Conservation (phyloP, 2,329 filamentous ascomycete genomes). For the Corinectria fuckeliana region DNA sequence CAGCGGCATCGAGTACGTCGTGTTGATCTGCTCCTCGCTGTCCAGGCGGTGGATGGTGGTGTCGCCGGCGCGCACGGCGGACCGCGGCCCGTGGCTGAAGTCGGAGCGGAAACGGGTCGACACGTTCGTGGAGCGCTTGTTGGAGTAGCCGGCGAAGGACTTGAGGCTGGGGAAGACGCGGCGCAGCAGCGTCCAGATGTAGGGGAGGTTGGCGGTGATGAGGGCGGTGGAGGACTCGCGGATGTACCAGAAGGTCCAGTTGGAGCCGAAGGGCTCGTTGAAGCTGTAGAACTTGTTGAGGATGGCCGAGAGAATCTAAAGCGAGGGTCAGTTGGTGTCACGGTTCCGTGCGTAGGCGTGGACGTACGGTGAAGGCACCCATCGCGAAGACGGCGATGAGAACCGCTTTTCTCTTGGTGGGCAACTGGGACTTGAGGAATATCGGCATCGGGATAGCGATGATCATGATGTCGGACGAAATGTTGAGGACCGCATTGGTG, state of each 20-base stretch:
- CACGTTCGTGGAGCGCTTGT: slow-evolving; percentile 35
- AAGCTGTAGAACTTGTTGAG: slow-evolving; percentile 55
- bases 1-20: slow-evolving; percentile 41
- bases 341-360: too few species aligned
- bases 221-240: slow-evolving; percentile 52
- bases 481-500: slow-evolving; percentile 64
- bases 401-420: slow-evolving; percentile 58
- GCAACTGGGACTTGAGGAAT: slow-evolving; percentile 57
- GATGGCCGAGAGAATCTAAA: slow-evolving; percentile 55
- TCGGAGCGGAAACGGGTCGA: slow-evolving; percentile 36
- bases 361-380: slow-evolving; percentile 54
- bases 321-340: slow-evolving; percentile 9
- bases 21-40: slow-evolving; percentile 49
- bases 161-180: slow-evolving; percentile 45
- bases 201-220: slow-evolving; percentile 51
- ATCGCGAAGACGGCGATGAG: slow-evolving; percentile 55
- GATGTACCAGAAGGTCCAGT: slow-evolving; percentile 53
- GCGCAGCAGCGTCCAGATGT: slow-evolving; percentile 49
- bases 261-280: slow-evolving; percentile 44
- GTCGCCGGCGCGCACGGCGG: slow-evolving; percentile 33
- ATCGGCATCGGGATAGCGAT: slow-evolving; percentile 63
- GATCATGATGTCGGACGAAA: slow-evolving; percentile 66
- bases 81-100: slow-evolving; percentile 37
- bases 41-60: slow-evolving; percentile 37
- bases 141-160: slow-evolving; percentile 43